Conservation (phyloP, 2,329 filamentous ascomycete genomes). For the Hypocrella siamensis region DNA sequence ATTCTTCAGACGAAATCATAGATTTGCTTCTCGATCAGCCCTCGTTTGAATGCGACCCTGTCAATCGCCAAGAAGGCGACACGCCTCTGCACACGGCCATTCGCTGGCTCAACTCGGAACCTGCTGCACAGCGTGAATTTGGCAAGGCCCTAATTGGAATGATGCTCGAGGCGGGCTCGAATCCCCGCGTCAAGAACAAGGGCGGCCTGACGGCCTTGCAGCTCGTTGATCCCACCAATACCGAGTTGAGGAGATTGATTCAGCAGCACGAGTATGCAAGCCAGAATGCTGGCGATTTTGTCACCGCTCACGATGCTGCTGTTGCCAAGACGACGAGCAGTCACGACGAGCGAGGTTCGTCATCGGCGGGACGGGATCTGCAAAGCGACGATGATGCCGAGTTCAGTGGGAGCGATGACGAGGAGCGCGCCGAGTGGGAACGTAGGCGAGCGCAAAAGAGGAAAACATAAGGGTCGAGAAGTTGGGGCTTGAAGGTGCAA, state of each 20-base stretch:
- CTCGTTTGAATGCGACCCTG: conserved; percentile 70
- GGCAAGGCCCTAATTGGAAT: conserved; percentile 57
- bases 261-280: conserved; percentile 54
- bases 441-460: conserved; percentile 28
- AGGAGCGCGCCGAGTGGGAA: conserved; percentile 48
- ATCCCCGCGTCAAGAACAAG: conserved; percentile 47
- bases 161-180: conserved; percentile 64
- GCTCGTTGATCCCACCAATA: conserved; percentile 58
- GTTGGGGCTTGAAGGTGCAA: no score
- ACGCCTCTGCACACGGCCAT: conserved; percentile 69
- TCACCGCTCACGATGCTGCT: conserved; percentile 15
- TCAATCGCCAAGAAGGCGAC: conserved; percentile 55
- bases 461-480: no score
- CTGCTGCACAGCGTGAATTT: conserved; percentile 44
- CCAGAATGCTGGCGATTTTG: conserved; percentile 43
- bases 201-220: conserved; percentile 56
- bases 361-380: no score
- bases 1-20: conserved; percentile 68
- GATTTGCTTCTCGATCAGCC: conserved; percentile 72
- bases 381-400: conserved; percentile 38
- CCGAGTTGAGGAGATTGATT: conserved; percentile 43
- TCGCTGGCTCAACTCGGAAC: conserved; percentile 57
- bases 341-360: no score
- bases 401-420: conserved; percentile 48
- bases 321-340: neutral